Percentiles rank a stretch among this genome's conserved stretches.
These are phyloP conservation scores for Globomyces sp. DNA, from an alignment of 371 early-diverging fungal species.

Conservation along the genomic window DNA sequence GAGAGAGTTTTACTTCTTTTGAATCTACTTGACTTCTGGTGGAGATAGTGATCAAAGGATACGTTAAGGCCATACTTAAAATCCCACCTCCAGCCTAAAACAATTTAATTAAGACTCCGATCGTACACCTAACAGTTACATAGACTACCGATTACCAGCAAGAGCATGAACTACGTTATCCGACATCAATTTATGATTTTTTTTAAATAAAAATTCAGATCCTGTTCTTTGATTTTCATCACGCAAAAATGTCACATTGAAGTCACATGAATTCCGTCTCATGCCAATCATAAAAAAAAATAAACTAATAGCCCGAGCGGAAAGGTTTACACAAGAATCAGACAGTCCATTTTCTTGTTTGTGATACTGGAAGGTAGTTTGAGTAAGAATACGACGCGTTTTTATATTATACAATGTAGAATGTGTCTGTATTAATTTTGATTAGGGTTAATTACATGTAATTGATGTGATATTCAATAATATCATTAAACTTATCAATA, in stretches of 20 bases:
- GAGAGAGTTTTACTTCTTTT: conserved; percentile 65
- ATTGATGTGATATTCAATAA: no score
- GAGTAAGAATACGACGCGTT: no score
- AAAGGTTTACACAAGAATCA: no score
- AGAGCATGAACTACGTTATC: conserved; percentile 17
- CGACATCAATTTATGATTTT: background rate
- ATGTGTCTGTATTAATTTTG: no score
- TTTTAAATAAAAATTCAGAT: background rate
- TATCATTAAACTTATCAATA: no score
- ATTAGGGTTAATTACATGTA: no score
- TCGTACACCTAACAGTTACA: background rate
- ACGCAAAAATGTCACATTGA: background rate
- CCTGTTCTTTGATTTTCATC: background rate
- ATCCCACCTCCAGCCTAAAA: conserved; percentile 14
- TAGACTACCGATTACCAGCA: conserved; percentile 5
- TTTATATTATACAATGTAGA: no score
- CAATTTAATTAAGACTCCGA: background rate
- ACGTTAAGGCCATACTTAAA: conserved; percentile 80
- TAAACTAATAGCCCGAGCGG: no score
- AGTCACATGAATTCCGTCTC: no score
- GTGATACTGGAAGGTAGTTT: no score
- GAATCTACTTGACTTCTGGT: conserved; percentile 84
- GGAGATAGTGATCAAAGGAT: conserved; percentile 90
- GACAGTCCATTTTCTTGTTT: no score
- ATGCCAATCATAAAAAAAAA: no score